Evolutionary conservation across 805 yeast species (phyloP), one percentile per base, ranked within the genome.

Genomic region (Yamadazyma philogaea): DNA sequence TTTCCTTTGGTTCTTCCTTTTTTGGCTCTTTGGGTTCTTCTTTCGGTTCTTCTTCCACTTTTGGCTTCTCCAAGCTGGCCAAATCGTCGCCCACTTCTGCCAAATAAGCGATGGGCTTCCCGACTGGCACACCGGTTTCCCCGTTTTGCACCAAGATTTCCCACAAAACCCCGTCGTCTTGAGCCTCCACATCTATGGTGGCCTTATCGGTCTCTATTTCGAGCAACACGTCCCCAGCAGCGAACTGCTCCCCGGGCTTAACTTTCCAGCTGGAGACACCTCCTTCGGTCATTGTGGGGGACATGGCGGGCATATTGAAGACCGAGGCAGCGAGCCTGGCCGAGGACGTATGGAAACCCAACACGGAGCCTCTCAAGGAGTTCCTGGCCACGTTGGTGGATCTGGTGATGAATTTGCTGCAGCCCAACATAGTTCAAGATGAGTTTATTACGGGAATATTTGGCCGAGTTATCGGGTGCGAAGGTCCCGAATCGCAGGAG

Each of bases 251-350:
- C 21, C 84, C 84, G 28, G 64, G 47, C 61, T 89, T 82, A 56
- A 82, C 73, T 60, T 87, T 86, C 99, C 99, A 91, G 42, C 80
- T 74, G 10, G 88, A 87, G 50, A 91, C 77, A 5, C 96, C 96
- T 31, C 99, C 99, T 59, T 82, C 87, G 22, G 89, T 88, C 99
- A 91, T 91, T 6, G 99, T 91, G 33, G 99, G 99, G 4, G 97
- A 90, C 96, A 91, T 87, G 19, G 99, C 97, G 3, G 99, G 99
- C 98, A 91, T 91, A 41, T 74, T 81, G 68, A 87, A 88, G 28
- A 70, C 64, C 16, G 68, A 57, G 4, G 77, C 79, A 2, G 66
- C 74, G 31, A 12, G 19, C 8, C 17, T 14, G 10, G 32, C 24
- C 5, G 37, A 20, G 4, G 40, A 35, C 12, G 36, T 17, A 24